Conservation (phyloP, 1,284 basidiomycete genomes). For the Heimioporus punctisporus region DNA sequence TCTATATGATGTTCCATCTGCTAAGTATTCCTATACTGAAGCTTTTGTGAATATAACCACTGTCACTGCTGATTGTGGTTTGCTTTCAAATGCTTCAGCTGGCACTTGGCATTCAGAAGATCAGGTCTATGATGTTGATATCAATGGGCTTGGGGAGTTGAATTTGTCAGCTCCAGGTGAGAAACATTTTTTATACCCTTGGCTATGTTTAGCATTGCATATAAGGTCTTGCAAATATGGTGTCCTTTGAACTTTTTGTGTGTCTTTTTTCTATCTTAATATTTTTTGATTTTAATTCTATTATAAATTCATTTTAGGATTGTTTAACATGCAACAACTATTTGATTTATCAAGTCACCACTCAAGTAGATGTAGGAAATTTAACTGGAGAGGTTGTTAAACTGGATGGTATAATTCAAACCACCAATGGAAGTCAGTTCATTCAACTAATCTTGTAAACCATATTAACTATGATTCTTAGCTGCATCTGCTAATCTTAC, state of each 20-base stretch:
- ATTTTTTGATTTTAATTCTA: too few relatives aligned
- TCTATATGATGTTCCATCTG: conserved; percentile 12
- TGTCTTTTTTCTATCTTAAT: too few relatives aligned
- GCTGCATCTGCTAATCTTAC: not conserved
- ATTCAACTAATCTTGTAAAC: too few relatives aligned
- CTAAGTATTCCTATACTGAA: not conserved
- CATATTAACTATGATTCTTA: not conserved
- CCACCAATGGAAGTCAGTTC: too few relatives aligned
- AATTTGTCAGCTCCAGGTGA: not conserved
- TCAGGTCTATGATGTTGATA: not conserved
- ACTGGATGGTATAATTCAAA: not conserved
- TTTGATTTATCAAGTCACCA: not conserved
- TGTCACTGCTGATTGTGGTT: conserved; percentile 12
- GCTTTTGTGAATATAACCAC: conserved; percentile 14
- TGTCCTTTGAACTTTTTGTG: not conserved
- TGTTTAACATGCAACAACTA: not conserved
- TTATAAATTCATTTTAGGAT: not conserved
- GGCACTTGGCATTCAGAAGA: not conserved
- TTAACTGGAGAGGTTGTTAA: not conserved
- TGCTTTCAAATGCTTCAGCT: conserved; percentile 4
- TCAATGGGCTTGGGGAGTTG: conserved; percentile 7
- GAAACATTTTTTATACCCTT: not conserved
- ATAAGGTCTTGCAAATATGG: not conserved
- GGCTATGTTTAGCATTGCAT: not conserved
- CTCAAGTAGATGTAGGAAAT: conserved; percentile 4